phyloP scores from a whole-genome alignment of 768 basidiomycete genomes.

The Steccherinum ochraceum region DNA sequence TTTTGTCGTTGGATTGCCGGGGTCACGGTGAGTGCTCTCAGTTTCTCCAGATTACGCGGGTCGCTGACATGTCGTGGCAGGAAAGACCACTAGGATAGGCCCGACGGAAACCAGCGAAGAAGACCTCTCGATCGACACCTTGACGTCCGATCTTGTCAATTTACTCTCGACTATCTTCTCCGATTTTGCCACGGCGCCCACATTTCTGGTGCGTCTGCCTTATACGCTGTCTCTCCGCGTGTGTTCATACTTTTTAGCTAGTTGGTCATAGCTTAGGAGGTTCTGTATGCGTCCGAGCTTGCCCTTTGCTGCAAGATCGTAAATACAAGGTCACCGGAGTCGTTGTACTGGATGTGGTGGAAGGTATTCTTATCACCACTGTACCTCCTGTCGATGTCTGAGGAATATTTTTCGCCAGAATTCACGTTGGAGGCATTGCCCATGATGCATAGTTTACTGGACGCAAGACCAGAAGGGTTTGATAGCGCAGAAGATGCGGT shows the following conservation, averaged over 20 bases:
- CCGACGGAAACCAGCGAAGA: constrained; percentile 27
- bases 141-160: constrained; percentile 69
- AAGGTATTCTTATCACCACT: no score
- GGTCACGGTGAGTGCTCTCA: constrained; percentile 62
- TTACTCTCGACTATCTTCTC: constrained; percentile 68
- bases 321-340: constrained; percentile 74
- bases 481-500: constrained; percentile 78
- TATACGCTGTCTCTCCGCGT: background rate
- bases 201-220: constrained; percentile 54
- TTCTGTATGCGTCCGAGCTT: constrained; percentile 72
- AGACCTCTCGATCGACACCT: constrained; percentile 66
- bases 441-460: constrained; percentile 85
- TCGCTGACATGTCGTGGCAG: constrained; percentile 27
- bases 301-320: constrained; percentile 55
- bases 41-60: background rate
- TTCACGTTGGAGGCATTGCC: constrained; percentile 91
- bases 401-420: no score
- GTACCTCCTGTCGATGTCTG: no score
- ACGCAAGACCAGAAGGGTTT: constrained; percentile 82
- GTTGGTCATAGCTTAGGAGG: constrained; percentile 98
- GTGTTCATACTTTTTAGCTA: constrained; percentile 39
- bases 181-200: constrained; percentile 54
- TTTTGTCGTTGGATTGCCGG: constrained; percentile 77
- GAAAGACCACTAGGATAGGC: constrained; percentile 51
- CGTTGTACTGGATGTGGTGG: constrained; percentile 82